These are phyloP conservation scores for Mycena polygramma DNA, from an alignment of 768 basidiomycete species.

Conservation along the genomic window DNA sequence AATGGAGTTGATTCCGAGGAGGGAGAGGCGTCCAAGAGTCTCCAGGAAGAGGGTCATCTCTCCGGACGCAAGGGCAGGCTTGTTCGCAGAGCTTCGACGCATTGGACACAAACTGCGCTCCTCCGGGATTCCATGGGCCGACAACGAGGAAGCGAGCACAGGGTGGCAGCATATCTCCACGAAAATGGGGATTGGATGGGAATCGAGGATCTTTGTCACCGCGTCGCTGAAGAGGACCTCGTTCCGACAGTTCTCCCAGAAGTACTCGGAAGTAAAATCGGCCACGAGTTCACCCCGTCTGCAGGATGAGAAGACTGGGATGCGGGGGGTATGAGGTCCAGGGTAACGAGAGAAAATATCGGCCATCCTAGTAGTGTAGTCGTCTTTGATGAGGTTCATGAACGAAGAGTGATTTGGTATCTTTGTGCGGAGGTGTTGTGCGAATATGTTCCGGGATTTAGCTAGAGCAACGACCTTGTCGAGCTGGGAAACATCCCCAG, in stretches of 20 bases:
- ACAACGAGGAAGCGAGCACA: background rate
- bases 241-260: constrained; percentile 22
- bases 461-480: constrained; percentile 42
- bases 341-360: constrained; percentile 13
- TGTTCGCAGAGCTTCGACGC: background rate
- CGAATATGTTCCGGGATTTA: constrained; percentile 39
- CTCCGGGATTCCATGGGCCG: background rate
- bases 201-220: background rate
- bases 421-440: constrained; percentile 42
- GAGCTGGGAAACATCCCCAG: constrained; percentile 36
- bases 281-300: background rate
- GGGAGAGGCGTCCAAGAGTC: background rate
- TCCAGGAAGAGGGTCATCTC: constrained; percentile 3
- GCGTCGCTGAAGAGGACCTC: constrained; percentile 6
- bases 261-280: constrained; percentile 1
- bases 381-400: constrained; percentile 42
- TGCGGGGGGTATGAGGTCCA: constrained; percentile 2
- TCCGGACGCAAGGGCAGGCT: background rate
- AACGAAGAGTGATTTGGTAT: constrained; percentile 46
- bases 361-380: background rate
- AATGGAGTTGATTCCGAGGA: background rate
- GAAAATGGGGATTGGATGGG: background rate
- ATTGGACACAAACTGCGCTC: background rate
- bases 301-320: constrained; percentile 11
- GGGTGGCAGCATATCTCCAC: constrained; percentile 3